Conservation (phyloP, 345 rosid species). For the Salix udensis region DNA sequence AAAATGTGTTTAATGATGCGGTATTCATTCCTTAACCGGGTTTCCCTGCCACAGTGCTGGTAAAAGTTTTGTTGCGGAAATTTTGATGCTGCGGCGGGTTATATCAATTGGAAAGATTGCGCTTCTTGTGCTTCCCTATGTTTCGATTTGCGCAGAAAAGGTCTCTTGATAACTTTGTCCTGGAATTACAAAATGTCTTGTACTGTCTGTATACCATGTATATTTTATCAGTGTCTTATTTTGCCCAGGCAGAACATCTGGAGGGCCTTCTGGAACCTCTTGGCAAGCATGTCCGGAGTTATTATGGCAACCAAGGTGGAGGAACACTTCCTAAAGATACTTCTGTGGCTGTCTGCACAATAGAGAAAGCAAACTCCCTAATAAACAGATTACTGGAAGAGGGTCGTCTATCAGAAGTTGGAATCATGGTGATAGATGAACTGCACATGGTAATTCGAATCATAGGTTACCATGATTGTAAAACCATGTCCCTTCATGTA, state of each 20-base stretch:
- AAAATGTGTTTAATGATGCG: no score
- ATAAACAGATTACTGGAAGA: constrained; percentile 89
- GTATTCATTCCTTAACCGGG: constrained; percentile 17
- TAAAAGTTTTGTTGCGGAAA: constrained; percentile 97
- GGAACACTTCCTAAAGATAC: constrained; percentile 96
- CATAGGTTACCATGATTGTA: background rate
- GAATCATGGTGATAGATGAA: constrained; percentile 94
- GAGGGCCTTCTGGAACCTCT: constrained; percentile 88
- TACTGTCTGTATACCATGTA: background rate
- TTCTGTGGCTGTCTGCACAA: constrained; percentile 95
- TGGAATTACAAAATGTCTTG: constrained; percentile 3
- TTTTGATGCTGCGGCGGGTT: constrained; percentile 88
- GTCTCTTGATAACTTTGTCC: constrained; percentile 30
- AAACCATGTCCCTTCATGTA: background rate
- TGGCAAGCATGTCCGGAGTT: constrained; percentile 86
- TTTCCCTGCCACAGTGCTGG: constrained; percentile 66
- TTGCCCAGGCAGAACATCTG: constrained; percentile 83
- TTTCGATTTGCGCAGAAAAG: constrained; percentile 94
- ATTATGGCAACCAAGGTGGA: constrained; percentile 94
- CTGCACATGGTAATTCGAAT: constrained; percentile 74
- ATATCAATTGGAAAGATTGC: constrained; percentile 79
- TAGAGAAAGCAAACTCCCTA: constrained; percentile 94
- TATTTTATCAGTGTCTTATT: background rate
- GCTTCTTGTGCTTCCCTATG: constrained; percentile 93
- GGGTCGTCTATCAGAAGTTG: constrained; percentile 90